Conservation (phyloP, 768 basidiomycete genomes). For the Peribolospora kevripleyi region DNA sequence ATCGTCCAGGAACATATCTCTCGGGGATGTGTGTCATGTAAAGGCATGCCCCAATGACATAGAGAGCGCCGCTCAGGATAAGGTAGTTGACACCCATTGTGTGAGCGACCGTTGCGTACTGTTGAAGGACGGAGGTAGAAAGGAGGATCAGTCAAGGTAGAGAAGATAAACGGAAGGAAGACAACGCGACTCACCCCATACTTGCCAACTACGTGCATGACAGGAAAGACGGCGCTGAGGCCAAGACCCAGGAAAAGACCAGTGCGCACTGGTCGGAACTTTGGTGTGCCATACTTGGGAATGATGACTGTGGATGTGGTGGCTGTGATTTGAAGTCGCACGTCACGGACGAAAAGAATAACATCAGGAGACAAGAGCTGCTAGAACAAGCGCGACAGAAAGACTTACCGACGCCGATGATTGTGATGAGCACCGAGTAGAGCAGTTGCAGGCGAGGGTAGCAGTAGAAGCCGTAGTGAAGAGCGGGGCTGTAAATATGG, state of each 20-base stretch:
- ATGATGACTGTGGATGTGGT: conserved; percentile 52
- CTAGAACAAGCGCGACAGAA: background rate
- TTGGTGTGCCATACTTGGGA: conserved; percentile 50
- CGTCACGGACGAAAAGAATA: background rate
- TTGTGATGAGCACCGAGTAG: conserved; percentile 3
- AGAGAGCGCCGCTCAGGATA: conserved; percentile 40
- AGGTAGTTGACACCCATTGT: conserved; percentile 53
- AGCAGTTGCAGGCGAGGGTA: background rate
- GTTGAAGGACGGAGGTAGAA: background rate
- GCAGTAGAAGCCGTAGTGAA: conserved; percentile 6
- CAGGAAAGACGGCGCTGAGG: conserved; percentile 40
- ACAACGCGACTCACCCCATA: conserved; percentile 25
- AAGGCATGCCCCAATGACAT: conserved; percentile 24
- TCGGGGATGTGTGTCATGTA: no score
- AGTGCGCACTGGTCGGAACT: conserved; percentile 51
- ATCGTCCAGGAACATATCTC: no score
- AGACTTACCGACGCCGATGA: background rate
- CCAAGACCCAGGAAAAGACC: conserved; percentile 57
- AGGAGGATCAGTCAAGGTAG: no score
- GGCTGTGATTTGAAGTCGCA: conserved; percentile 20
- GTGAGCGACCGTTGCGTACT: conserved; percentile 26
- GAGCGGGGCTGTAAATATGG: background rate
- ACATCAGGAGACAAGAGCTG: no score
- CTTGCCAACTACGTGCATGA: conserved; percentile 35
- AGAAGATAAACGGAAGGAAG: no score